phyloP scores from a whole-genome alignment of 345 rosid species.

The Salix viminalis region DNA sequence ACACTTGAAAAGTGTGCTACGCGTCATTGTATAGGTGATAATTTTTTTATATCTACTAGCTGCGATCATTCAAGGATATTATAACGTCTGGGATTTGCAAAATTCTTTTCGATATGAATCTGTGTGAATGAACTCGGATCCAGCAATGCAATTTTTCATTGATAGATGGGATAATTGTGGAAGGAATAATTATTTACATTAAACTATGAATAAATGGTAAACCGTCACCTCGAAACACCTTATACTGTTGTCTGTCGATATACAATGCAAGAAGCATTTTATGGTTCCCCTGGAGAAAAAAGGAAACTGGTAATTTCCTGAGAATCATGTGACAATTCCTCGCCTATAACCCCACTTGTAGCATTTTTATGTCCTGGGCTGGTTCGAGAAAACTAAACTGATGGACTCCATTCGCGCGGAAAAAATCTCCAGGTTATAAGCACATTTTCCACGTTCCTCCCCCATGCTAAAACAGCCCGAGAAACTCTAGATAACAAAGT shows the following conservation, averaged over 20 bases:
- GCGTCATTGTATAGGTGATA: not conserved
- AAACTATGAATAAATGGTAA: not conserved
- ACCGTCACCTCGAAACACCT: not conserved
- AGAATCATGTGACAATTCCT: not conserved
- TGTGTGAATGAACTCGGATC: not conserved
- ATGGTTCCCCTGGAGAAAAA: not conserved
- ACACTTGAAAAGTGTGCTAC: not conserved
- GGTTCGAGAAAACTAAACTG: constrained; percentile 5
- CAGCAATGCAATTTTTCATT: not conserved
- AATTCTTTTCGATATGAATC: not conserved
- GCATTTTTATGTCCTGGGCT: not conserved
- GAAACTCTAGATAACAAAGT: not conserved
- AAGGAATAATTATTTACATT: constrained; percentile 18
- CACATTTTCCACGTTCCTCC: not conserved
- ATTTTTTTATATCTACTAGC: not conserved
- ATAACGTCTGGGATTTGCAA: not conserved
- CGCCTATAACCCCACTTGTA: not conserved
- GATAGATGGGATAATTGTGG: not conserved
- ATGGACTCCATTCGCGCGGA: not conserved
- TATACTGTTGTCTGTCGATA: not conserved
- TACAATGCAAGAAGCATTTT: constrained; percentile 28
- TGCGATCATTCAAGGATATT: not conserved
- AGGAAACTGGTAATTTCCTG: not conserved
- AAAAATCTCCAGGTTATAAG: not conserved
- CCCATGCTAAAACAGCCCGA: not conserved